Base-by-base conservation (phyloP, 2,329 filamentous ascomycete species). In the Aspergillus sp. region DNA sequence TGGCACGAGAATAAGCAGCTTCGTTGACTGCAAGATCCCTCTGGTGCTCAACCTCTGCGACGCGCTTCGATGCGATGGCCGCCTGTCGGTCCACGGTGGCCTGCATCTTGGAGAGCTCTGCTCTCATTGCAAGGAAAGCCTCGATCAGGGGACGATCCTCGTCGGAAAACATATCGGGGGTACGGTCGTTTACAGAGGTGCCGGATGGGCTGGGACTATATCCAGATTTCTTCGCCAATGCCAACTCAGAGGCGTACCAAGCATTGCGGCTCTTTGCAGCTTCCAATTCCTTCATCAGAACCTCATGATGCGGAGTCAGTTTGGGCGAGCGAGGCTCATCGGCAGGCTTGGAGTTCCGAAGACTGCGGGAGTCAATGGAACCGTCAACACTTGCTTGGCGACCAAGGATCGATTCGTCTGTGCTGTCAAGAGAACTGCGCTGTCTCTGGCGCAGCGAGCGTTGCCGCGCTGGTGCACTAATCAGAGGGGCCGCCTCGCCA, bases 171-270 rank as follows among this genome's bases (percentile, higher is more conserved):
- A 84, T 83, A 56, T 95, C 89, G 2, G 84, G 78, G 0, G 80
- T 78, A 51, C 86, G 83, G 56, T 86, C 83, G 53, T 97, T 91
- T 20, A 95, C 74, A 0, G 88, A 83, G 60, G 81, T 87, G 22
- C 82, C 79, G 1, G 83, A 82, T 2, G 82, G 74, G 53, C 81
- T 89, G 13, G 88, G 80, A 5, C 82, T 78, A 61, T 97, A 98
- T 4, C 93, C 93, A 37, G 88, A 82, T 69, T 95, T 95, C 44
- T 87, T 83, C 5, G 93, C 94, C 53, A 98, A 75, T 49, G 95
- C 89, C 41, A 98, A 76, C 69, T 98, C 93, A 0, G 91, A 96
- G 6, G 90, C 89, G 67, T 95, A 96, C 93, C 93, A 98, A 0
- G 91, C 91, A 69, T 95, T 97, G 45, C 87, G 82, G 61, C 86